Conservation (phyloP, 78 protist genomes). For the Monosiga brevicollis region DNA sequence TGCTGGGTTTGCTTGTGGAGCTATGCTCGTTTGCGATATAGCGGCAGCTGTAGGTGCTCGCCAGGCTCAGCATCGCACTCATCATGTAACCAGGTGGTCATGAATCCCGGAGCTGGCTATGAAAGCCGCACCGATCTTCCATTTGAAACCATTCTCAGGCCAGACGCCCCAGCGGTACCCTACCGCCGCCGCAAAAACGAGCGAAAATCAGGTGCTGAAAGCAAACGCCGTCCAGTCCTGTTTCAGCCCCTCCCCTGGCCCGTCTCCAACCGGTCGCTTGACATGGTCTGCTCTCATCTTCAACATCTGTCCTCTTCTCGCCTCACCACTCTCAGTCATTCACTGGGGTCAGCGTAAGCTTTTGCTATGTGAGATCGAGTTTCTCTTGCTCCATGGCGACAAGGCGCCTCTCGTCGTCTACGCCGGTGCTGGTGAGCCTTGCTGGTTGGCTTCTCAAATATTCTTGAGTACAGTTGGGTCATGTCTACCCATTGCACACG, state of each 20-base stretch:
- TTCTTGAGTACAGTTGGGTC: neutral
- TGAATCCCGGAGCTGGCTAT: neutral
- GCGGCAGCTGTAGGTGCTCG: neutral
- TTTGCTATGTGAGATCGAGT: constrained; percentile 32
- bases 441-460: neutral
- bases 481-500: neutral
- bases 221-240: neutral
- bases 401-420: neutral
- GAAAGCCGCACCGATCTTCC: neutral
- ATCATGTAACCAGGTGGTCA: neutral
- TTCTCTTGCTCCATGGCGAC: neutral
- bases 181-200: constrained; percentile 24
- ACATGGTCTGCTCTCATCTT: neutral
- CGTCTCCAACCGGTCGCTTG: neutral
- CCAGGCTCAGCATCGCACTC: neutral
- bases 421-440: neutral
- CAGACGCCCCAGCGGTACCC: neutral
- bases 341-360: constrained; percentile 58
- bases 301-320: neutral
- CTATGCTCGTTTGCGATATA: neutral
- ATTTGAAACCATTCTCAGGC: neutral
- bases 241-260: neutral
- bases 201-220: constrained; percentile 10
- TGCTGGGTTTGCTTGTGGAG: neutral
- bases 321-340: neutral